Percentiles rank a stretch among this genome's conserved stretches.
Evolutionary conservation across 164 flowering plant species (phyloP).

Genomic region (Echeveria elegans): DNA sequence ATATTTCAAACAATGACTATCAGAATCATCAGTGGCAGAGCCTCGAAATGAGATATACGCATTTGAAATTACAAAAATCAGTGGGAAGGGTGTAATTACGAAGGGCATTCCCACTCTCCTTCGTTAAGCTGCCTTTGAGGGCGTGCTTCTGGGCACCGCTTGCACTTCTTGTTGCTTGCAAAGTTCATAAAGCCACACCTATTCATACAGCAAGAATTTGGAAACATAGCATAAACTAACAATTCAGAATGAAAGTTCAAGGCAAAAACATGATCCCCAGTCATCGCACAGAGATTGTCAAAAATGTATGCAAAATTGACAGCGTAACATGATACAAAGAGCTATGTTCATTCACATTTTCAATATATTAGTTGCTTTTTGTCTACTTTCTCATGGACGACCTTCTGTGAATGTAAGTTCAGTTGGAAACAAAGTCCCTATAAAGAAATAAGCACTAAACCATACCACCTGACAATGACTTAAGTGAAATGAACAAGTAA

Average conservation of each 20-base stretch:
- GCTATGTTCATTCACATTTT: neutral
- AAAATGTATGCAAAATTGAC: neutral
- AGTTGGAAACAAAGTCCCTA: too few relatives aligned
- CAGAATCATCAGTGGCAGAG: neutral
- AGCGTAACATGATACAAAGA: neutral
- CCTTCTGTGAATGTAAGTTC: neutral
- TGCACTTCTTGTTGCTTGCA: conserved; percentile 60
- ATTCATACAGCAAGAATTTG: conserved; percentile 9
- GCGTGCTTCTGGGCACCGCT: conserved; percentile 48
- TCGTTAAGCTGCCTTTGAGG: conserved; percentile 53
- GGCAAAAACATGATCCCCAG: neutral
- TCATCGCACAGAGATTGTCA: neutral
- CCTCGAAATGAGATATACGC: neutral
- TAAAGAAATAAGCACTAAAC: too few relatives aligned
- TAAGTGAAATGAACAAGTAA: too few relatives aligned
- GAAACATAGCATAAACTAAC: neutral
- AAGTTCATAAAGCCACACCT: conserved; percentile 84
- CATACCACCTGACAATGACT: too few relatives aligned
- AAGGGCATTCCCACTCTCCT: conserved; percentile 93
- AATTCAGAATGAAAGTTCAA: neutral
- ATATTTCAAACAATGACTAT: neutral
- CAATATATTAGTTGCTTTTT: neutral
- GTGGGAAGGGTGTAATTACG: conserved; percentile 36
- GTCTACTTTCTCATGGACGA: neutral
- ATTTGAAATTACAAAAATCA: neutral